Evolutionary conservation across 257 asterid species (phyloP).

Genomic region (Nicotiana paniculata): DNA sequence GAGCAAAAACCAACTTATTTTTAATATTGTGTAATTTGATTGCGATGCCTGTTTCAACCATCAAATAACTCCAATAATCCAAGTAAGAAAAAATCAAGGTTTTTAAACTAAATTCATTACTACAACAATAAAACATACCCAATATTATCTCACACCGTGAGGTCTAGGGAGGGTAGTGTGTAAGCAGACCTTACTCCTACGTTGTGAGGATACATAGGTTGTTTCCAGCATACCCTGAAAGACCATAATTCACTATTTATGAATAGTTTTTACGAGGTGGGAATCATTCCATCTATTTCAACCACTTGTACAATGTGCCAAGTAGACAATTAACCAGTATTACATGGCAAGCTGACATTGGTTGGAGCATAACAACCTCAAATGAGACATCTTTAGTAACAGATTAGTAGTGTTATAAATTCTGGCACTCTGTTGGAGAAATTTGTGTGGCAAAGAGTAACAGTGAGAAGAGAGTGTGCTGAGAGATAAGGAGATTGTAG

Average conservation of each 20-base stretch:
- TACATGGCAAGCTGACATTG: conserved; percentile 40
- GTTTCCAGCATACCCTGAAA: not conserved
- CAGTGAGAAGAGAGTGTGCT: conserved; percentile 13
- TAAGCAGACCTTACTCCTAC: no score
- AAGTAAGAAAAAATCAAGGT: not conserved
- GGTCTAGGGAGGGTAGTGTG: no score
- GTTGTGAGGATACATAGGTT: no score
- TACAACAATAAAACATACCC: no score
- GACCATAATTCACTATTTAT: not conserved
- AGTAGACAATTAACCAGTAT: conserved; percentile 22
- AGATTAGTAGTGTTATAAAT: conserved; percentile 31
- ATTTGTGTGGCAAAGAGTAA: conserved; percentile 42
- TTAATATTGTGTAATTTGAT: not conserved
- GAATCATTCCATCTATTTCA: conserved; percentile 26
- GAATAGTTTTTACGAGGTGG: conserved; percentile 8
- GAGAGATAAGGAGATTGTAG: conserved; percentile 39
- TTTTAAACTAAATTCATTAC: not conserved
- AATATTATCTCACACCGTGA: no score
- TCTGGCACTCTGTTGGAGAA: conserved; percentile 3
- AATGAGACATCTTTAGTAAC: conserved; percentile 40
- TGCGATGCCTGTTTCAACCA: not conserved
- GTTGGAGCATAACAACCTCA: conserved; percentile 58
- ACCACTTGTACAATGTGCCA: conserved; percentile 35
- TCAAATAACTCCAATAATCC: not conserved
- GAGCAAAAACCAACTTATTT: not conserved